A percentile compares a stretch with the other conserved stretches of the same genome.
phyloP scores from a whole-genome alignment of 2,329 filamentous ascomycete genomes.

The Furcasterigmium sp. region DNA sequence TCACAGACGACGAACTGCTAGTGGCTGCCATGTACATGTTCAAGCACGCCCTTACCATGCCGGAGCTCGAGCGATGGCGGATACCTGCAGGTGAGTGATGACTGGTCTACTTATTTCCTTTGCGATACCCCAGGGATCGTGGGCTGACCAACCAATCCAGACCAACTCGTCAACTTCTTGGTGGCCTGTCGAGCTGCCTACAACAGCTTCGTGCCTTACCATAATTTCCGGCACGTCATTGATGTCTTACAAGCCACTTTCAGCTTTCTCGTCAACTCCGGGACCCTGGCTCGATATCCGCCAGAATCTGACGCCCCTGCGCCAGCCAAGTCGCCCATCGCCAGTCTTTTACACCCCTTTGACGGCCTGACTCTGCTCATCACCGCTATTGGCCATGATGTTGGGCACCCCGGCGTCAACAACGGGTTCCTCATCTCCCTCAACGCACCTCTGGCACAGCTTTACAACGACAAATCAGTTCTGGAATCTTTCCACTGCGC shows the following conservation, averaged over 20 bases:
- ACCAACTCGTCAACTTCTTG: conserved; percentile 78
- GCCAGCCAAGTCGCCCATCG: conserved; percentile 57
- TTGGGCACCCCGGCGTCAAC: conserved; percentile 95
- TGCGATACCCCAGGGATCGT: not conserved
- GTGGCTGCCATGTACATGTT: conserved; percentile 85
- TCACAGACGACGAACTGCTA: conserved; percentile 84
- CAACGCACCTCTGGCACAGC: conserved; percentile 81
- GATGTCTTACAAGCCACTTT: conserved; percentile 94
- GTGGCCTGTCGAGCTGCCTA: conserved; percentile 90
- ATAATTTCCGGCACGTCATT: conserved; percentile 96
- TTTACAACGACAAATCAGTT: conserved; percentile 96
- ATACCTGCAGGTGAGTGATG: conserved; percentile 66
- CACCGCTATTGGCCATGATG: conserved; percentile 96
- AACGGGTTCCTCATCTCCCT: conserved; percentile 92
- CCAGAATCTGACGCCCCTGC: conserved; percentile 21
- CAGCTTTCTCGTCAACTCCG: conserved; percentile 78
- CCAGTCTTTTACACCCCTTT: conserved; percentile 73
- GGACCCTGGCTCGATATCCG: conserved; percentile 66
- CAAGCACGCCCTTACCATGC: conserved; percentile 77
- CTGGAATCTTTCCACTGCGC: conserved; percentile 97
- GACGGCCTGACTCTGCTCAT: conserved; percentile 86
- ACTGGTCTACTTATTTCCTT: conserved; percentile 12
- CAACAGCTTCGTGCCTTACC: conserved; percentile 92
- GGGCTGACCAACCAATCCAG: conserved; percentile 42
- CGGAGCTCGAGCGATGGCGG: conserved; percentile 75